A percentile compares a stretch with the other conserved stretches of the same genome.
phyloP scores from a whole-genome alignment of 805 yeast species.

The Ogataea pini region DNA sequence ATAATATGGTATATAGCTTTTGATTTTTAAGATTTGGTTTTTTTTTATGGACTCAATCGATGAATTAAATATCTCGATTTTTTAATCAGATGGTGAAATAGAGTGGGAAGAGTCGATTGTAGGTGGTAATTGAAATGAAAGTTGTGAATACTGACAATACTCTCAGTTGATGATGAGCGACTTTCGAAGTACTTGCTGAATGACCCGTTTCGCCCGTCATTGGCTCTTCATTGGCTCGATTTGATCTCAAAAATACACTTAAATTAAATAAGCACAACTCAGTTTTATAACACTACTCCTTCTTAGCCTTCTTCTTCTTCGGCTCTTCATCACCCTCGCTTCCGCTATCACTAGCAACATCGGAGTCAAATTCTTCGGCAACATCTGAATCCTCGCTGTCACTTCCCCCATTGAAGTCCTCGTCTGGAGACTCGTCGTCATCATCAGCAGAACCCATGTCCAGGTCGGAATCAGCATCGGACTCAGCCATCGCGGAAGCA shows the following conservation, averaged over 20 bases:
- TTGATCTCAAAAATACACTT: no score
- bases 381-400: slow-evolving; percentile 47
- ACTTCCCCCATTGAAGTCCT: slow-evolving; percentile 72
- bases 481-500: slow-evolving; percentile 70
- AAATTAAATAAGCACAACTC: no score
- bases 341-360: slow-evolving; percentile 40
- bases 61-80: neutral
- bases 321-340: slow-evolving; percentile 27
- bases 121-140: no score
- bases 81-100: no score
- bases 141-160: no score
- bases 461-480: slow-evolving; percentile 55
- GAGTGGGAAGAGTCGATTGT: no score
- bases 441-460: slow-evolving; percentile 79
- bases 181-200: no score
- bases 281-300: slow-evolving; percentile 6
- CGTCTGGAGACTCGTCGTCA: slow-evolving; percentile 78
- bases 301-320: slow-evolving; percentile 31
- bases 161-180: no score
- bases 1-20: no score
- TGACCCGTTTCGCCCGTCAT: no score
- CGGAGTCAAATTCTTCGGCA: slow-evolving; percentile 84
- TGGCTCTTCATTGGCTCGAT: no score
- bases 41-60: neutral
- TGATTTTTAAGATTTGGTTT: no score